Evolutionary conservation across 2,329 filamentous ascomycete species (phyloP).

Genomic region (Aspergillus sp.): DNA sequence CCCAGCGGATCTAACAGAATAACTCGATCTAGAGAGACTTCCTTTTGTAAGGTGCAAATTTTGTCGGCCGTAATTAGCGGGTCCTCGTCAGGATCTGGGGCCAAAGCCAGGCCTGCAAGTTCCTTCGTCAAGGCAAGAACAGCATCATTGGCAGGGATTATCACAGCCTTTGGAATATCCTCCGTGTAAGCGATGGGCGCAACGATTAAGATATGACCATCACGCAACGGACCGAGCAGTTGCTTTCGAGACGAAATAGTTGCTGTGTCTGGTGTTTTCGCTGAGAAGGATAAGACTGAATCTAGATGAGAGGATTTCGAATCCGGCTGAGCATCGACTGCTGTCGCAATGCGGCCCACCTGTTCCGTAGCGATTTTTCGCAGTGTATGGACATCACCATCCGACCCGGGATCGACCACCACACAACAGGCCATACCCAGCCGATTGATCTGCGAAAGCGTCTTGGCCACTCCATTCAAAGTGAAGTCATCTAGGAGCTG

Average conservation of each 20-base stretch:
- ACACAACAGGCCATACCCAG: constrained; percentile 81
- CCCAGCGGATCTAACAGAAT: constrained; percentile 87
- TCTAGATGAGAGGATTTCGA: constrained; percentile 70
- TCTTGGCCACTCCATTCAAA: constrained; percentile 74
- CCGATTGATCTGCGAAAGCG: constrained; percentile 76
- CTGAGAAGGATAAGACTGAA: constrained; percentile 48
- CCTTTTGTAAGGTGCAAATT: constrained; percentile 44
- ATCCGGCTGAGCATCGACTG: constrained; percentile 68
- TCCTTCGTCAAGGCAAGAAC: constrained; percentile 75
- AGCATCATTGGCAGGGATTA: constrained; percentile 60
- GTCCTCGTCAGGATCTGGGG: constrained; percentile 44
- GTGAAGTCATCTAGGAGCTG: constrained; percentile 68
- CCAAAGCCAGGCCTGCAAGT: constrained; percentile 65
- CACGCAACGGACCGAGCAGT: constrained; percentile 64
- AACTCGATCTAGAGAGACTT: constrained; percentile 73
- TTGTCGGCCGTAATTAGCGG: constrained; percentile 40
- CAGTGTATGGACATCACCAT: constrained; percentile 38
- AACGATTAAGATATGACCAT: constrained; percentile 70
- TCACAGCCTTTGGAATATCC: constrained; percentile 48
- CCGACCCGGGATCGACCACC: constrained; percentile 69
- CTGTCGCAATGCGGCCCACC: constrained; percentile 69
- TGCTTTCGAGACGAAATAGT: constrained; percentile 47
- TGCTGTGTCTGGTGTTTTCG: constrained; percentile 34
- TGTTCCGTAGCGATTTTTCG: constrained; percentile 59
- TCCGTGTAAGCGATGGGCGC: constrained; percentile 62